Percentiles rank a stretch among this genome's conserved stretches.
These are phyloP conservation scores for Prunella vulgaris DNA, from an alignment of 257 asterid genomes.

Conservation along the genomic window DNA sequence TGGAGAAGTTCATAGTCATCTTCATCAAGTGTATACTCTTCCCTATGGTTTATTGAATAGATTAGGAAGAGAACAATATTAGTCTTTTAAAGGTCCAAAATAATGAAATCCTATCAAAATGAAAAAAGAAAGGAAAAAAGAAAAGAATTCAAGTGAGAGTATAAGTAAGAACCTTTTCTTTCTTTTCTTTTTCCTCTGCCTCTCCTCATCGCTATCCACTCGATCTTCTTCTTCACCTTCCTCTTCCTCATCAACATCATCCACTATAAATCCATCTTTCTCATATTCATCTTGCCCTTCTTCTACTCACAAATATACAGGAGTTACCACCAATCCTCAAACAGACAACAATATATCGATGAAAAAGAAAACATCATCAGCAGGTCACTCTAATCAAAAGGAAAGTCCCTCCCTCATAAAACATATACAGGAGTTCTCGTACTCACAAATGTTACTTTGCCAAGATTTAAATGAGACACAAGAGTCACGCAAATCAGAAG, in stretches of 20 bases:
- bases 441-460: background rate
- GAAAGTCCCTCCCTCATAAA: no score
- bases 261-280: constrained; percentile 93
- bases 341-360: background rate
- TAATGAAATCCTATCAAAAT: background rate
- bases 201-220: constrained; percentile 70
- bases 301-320: constrained; percentile 34
- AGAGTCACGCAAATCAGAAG: background rate
- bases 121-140: background rate
- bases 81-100: background rate
- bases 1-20: constrained; percentile 94
- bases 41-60: constrained; percentile 36
- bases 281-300: constrained; percentile 93
- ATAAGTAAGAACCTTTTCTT: constrained; percentile 63
- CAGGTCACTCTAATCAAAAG: no score
- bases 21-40: constrained; percentile 74
- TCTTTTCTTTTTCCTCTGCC: constrained; percentile 79
- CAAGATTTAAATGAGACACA: background rate
- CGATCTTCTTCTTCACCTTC: constrained; percentile 73
- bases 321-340: constrained; percentile 19
- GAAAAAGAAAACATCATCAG: background rate
- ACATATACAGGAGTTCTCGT: no score
- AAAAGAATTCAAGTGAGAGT: background rate
- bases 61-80: background rate
- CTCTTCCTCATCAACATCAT: constrained; percentile 69